These are phyloP conservation scores for Thermomucor indicae-seudaticae DNA, from an alignment of 371 early-diverging fungal species.

Conservation along the genomic window DNA sequence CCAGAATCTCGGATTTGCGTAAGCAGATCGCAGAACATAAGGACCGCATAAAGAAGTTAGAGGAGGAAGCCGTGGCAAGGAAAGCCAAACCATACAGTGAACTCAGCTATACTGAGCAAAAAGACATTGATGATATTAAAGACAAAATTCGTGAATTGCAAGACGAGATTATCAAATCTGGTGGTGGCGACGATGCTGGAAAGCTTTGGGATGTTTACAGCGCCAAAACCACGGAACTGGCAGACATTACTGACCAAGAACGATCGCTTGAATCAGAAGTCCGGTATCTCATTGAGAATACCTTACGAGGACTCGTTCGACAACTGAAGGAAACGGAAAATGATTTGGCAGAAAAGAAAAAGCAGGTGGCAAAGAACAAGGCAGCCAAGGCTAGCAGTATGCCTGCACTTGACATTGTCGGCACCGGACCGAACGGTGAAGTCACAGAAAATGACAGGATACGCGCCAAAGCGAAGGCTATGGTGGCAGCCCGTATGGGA, in stretches of 20 bases:
- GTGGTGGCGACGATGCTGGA: constrained; percentile 22
- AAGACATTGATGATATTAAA: constrained; percentile 17
- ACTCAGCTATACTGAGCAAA: constrained; percentile 11
- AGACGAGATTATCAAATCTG: constrained; percentile 19
- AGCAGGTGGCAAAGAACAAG: constrained; percentile 35
- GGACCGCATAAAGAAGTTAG: constrained; percentile 21
- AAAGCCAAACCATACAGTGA: constrained; percentile 23
- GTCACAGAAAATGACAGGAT: constrained; percentile 58
- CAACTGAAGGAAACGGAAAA: constrained; percentile 52
- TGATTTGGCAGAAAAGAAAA: constrained; percentile 47
- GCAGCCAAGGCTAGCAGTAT: constrained; percentile 8
- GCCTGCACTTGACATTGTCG: constrained; percentile 34
- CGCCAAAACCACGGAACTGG: constrained; percentile 40
- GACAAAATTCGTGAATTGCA: constrained; percentile 17
- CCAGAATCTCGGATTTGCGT: constrained; percentile 50
- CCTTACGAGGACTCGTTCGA: constrained; percentile 33
- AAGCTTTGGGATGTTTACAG: constrained; percentile 38
- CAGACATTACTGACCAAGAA: constrained; percentile 49
- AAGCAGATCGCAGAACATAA: constrained; percentile 54
- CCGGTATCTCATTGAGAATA: constrained; percentile 34
- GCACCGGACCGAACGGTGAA: constrained; percentile 57
- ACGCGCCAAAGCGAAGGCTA: constrained; percentile 56
- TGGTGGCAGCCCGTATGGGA: constrained; percentile 61
- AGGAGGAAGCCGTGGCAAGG: constrained; percentile 19
- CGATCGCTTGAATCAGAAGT: constrained; percentile 49